phyloP scores from a whole-genome alignment of 208 protist genomes.

The Trypanosoma cruzi region DNA sequence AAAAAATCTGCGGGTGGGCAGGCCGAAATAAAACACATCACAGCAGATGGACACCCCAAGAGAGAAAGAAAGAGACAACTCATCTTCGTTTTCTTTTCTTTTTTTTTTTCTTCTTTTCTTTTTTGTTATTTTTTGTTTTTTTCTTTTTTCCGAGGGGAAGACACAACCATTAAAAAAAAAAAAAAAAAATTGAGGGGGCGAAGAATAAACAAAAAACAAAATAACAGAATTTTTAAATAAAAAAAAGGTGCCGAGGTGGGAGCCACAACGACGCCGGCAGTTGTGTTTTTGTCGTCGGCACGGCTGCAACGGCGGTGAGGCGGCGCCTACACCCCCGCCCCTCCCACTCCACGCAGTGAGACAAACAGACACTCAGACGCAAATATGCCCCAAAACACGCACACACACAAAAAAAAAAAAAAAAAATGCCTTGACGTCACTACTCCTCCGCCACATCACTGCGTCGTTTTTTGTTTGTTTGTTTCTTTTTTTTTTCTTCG shows the following conservation, averaged over 20 bases:
- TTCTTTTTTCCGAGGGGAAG: conserved; percentile 15
- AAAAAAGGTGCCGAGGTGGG: background rate
- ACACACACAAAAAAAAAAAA: too few relatives aligned
- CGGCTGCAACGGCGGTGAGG: too few relatives aligned
- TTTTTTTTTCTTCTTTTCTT: conserved; percentile 8
- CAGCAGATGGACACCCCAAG: background rate
- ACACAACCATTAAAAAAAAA: background rate
- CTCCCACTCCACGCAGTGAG: too few relatives aligned
- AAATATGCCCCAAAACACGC: background rate
- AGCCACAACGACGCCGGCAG: background rate
- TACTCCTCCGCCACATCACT: background rate
- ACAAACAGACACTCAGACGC: background rate
- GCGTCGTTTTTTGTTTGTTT: background rate
- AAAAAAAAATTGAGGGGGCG: background rate
- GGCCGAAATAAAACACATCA: background rate
- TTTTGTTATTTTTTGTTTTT: conserved; percentile 18
- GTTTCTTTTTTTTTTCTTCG: conserved; percentile 1
- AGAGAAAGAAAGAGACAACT: background rate
- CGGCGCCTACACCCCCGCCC: background rate
- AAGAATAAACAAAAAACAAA: background rate
- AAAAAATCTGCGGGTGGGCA: background rate
- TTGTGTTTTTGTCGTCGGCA: too few relatives aligned
- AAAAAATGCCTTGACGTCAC: background rate
- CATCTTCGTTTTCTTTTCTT: background rate
- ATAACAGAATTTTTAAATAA: too few relatives aligned